Conservation (phyloP, 352 stramenopile species). For the Phytophthora ohioensis region DNA sequence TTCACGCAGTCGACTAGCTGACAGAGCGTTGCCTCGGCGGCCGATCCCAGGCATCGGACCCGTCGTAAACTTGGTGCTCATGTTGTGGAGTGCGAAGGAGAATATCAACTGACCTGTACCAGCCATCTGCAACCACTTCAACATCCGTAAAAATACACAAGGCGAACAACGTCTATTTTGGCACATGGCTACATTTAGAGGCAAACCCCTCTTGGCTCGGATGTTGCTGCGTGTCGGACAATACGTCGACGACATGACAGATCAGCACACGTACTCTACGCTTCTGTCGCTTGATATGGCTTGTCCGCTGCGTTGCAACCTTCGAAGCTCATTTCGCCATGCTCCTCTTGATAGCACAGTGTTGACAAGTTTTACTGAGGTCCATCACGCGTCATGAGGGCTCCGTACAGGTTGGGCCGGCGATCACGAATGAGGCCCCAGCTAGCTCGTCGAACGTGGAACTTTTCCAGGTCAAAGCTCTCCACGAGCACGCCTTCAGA, state of each 20-base stretch:
- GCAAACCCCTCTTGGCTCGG: neutral
- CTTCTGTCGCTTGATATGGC: conserved; percentile 15
- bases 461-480: conserved; percentile 88
- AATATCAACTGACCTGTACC: conserved; percentile 16
- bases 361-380: conserved; percentile 30
- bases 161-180: conserved; percentile 21
- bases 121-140: conserved; percentile 20
- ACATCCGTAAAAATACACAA: conserved; percentile 35
- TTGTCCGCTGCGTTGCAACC: conserved; percentile 13
- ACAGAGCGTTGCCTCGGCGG: conserved; percentile 33
- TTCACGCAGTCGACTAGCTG: conserved; percentile 60
- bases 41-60: conserved; percentile 10
- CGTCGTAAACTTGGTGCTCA: conserved; percentile 29
- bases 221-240: conserved; percentile 10
- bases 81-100: conserved; percentile 1
- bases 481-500: conserved; percentile 90
- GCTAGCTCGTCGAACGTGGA: conserved; percentile 84
- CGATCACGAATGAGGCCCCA: conserved; percentile 91
- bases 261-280: conserved; percentile 17
- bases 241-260: conserved; percentile 14
- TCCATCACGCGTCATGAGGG: conserved; percentile 86
- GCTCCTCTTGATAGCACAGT: conserved; percentile 11
- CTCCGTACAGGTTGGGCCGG: conserved; percentile 84
- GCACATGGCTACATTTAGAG: conserved; percentile 38
- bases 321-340: conserved; percentile 9